Percentiles rank a stretch among this genome's conserved stretches.
These are phyloP conservation scores for Haplographium delicatum DNA, from an alignment of 495 filamentous ascomycete genomes.

Conservation along the genomic window DNA sequence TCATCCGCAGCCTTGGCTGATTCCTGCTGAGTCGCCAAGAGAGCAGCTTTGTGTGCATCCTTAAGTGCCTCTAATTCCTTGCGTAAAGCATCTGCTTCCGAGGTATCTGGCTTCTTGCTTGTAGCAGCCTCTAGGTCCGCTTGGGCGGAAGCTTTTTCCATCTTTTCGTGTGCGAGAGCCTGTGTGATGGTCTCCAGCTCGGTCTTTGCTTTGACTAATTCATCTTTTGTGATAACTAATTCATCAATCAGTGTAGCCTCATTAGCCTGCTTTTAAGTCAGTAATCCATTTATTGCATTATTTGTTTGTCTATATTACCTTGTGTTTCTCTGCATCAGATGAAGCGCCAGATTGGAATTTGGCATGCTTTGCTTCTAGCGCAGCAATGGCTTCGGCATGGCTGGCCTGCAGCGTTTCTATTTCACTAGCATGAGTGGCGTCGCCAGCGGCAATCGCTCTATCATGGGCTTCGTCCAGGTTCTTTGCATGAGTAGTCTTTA, in stretches of 20 bases:
- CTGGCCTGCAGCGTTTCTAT: constrained; percentile 41
- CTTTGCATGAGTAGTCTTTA: constrained; percentile 36
- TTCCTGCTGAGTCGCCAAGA: constrained; percentile 21
- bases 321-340: constrained; percentile 13
- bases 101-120: constrained; percentile 48
- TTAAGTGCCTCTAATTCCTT: constrained; percentile 32
- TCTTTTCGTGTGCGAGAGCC: constrained; percentile 47
- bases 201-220: constrained; percentile 33
- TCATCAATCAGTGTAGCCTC: constrained; percentile 14
- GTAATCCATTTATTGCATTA: constrained; percentile 13
- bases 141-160: constrained; percentile 48
- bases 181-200: constrained; percentile 41
- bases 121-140: constrained; percentile 47
- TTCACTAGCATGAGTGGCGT: constrained; percentile 36
- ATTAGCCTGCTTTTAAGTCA: constrained; percentile 15
- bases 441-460: constrained; percentile 23
- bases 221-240: constrained; percentile 27
- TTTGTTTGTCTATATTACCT: constrained; percentile 11
- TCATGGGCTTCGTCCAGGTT: constrained; percentile 35
- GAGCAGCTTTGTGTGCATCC: constrained; percentile 20
- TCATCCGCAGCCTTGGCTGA: constrained; percentile 23
- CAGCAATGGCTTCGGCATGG: constrained; percentile 37
- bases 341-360: constrained; percentile 6
- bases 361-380: constrained; percentile 36
- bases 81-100: constrained; percentile 38